A percentile compares a stretch with the other conserved stretches of the same genome.
These are phyloP conservation scores for Ocimum tenuiflorum DNA, from an alignment of 257 asterid species.

Conservation along the genomic window DNA sequence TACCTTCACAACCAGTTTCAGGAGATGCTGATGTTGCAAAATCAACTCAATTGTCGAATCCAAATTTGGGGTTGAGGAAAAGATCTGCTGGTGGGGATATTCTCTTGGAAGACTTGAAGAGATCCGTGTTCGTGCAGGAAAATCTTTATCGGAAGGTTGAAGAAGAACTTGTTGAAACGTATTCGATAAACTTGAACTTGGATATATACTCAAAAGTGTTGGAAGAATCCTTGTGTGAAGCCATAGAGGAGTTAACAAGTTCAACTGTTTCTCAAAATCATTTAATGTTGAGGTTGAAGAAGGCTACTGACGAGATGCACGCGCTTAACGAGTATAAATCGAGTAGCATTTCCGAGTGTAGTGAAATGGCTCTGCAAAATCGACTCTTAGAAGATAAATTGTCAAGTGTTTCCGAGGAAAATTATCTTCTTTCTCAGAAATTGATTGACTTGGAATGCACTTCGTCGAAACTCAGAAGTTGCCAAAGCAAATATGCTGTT, in stretches of 20 bases:
- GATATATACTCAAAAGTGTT: slow-evolving; percentile 70
- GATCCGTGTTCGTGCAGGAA: slow-evolving; percentile 68
- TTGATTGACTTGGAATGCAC: slow-evolving; percentile 42
- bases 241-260: slow-evolving; percentile 47
- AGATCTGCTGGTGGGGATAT: slow-evolving; percentile 58
- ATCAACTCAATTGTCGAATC: slow-evolving; percentile 31
- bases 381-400: slow-evolving; percentile 58
- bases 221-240: slow-evolving; percentile 52
- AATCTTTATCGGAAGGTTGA: slow-evolving; percentile 74
- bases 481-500: slow-evolving; percentile 47
- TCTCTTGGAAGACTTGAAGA: slow-evolving; percentile 74
- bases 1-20: slow-evolving; percentile 37
- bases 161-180: slow-evolving; percentile 73
- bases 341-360: slow-evolving; percentile 43
- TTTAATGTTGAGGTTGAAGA: slow-evolving; percentile 55
- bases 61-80: slow-evolving; percentile 34
- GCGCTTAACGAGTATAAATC: slow-evolving; percentile 52
- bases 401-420: slow-evolving; percentile 38
- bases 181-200: slow-evolving; percentile 54
- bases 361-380: slow-evolving; percentile 61
- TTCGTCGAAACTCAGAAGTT: slow-evolving; percentile 31
- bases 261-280: slow-evolving; percentile 52
- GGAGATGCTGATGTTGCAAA: slow-evolving; percentile 32
- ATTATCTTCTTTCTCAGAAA: slow-evolving; percentile 49
- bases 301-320: slow-evolving; percentile 52